Evolutionary conservation across 331 rosid genomes (phyloP), one percentile per base, ranked within the genome.

Genomic region (Rhamnella rubrinervis): DNA sequence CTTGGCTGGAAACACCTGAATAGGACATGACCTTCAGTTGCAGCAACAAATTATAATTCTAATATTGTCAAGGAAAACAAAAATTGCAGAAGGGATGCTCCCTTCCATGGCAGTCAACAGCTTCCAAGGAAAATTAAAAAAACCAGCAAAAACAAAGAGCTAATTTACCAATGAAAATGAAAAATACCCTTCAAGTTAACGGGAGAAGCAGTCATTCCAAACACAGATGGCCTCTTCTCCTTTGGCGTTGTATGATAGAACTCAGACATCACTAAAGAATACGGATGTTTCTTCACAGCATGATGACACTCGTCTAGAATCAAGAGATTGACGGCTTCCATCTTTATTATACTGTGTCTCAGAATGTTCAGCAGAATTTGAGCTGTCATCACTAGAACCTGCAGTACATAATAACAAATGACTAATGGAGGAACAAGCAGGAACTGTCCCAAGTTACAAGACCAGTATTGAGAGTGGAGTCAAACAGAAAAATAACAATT

Each of bases 171-270:
- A 63, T 75, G 55, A 83, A 51, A 60, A 40, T 47, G 56, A 49
- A 10, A 64, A 76, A 47, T 83, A 95, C 98, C 98, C 80, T 93
- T 95, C 65, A 95, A 85, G 71, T 95, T 95, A 71, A 95, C 98
- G 58, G 98, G 98, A 74, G 97, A 95, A 73, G 98, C 98, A 52
- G 98, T 95, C 98, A 95, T 95, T 81, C 98, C 98, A 83, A 95
- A 95, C 55, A 95, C 86, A 72, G 89, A 68, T 31, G 98, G 98
- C 59, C 98, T 89, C 84, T 83, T 91, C 74, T 91, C 90, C 80
- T 86, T 95, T 37, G 91, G 77, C 25, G 97, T 89, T 56, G 90
- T 91, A 82, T 95, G 98, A 86, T 95, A 95, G 86, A 95, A 95
- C 85, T 95, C 98, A 2, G 98, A 95, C 98, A 95, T 95, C 78